These are phyloP conservation scores for Saccharomycopsis sp. DNA, from an alignment of 805 yeast genomes.

Conservation along the genomic window DNA sequence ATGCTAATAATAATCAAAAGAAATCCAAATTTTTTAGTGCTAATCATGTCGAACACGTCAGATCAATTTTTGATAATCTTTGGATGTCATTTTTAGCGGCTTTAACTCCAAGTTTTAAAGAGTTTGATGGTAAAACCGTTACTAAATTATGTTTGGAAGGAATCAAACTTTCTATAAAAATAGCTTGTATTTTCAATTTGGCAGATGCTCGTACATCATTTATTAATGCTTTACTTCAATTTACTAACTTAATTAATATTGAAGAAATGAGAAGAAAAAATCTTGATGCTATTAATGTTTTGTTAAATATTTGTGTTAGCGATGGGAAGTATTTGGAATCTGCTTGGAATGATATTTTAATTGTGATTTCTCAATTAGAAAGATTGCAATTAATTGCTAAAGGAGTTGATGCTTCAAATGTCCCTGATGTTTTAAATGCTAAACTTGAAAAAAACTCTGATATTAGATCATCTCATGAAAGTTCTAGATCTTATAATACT, in stretches of 20 bases:
- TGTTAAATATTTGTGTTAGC: slow-evolving; percentile 65
- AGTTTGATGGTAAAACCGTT: slow-evolving; percentile 66
- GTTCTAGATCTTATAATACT: slow-evolving; percentile 38
- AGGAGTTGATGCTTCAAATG: slow-evolving; percentile 72
- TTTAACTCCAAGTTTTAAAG: slow-evolving; percentile 86
- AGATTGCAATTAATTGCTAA: slow-evolving; percentile 78
- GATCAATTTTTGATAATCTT: slow-evolving; percentile 82
- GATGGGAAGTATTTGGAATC: slow-evolving; percentile 67
- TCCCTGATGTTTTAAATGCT: slow-evolving; percentile 58
- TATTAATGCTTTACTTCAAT: slow-evolving; percentile 81
- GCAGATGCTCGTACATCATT: slow-evolving; percentile 84
- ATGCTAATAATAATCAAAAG: slow-evolving; percentile 25
- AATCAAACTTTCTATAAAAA: slow-evolving; percentile 66
- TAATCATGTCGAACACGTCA: slow-evolving; percentile 79
- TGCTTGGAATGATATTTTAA: slow-evolving; percentile 79
- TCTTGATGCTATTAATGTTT: slow-evolving; percentile 63
- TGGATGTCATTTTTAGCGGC: slow-evolving; percentile 99
- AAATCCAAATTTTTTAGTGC: slow-evolving; percentile 45
- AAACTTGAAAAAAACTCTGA: slow-evolving; percentile 50
- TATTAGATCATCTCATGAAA: slow-evolving; percentile 40
- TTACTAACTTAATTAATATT: slow-evolving; percentile 68
- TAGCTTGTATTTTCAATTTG: slow-evolving; percentile 74
- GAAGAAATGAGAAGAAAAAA: slow-evolving; percentile 73
- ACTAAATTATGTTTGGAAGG: slow-evolving; percentile 74
- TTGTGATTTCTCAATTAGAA: slow-evolving; percentile 83